phyloP scores from a whole-genome alignment of 73 alveolate species.

The Tetrahymena elliotti region DNA sequence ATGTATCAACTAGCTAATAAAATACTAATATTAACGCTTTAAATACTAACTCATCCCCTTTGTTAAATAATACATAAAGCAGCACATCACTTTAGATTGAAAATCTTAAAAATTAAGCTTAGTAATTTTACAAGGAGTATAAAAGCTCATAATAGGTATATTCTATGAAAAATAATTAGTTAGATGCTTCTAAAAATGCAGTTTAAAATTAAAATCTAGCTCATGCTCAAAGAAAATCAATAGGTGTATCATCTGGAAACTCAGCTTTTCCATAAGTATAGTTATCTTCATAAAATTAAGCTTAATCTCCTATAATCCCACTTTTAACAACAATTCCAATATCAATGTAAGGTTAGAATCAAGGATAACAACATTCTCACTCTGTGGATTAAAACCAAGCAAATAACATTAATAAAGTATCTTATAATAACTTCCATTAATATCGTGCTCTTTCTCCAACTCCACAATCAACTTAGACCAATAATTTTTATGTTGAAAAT shows the following conservation, averaged over 20 bases:
- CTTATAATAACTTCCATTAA: background rate
- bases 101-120: background rate
- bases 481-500: background rate
- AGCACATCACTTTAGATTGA: background rate
- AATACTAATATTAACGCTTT: background rate
- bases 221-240: background rate
- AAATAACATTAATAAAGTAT: background rate
- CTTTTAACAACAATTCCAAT: background rate
- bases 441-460: background rate
- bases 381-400: background rate
- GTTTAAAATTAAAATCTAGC: background rate
- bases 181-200: background rate
- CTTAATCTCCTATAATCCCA: background rate
- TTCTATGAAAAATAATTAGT: background rate
- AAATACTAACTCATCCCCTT: background rate
- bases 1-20: background rate
- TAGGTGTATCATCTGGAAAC: background rate
- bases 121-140: background rate
- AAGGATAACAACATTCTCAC: background rate
- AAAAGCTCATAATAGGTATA: background rate
- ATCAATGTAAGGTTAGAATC: background rate
- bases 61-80: background rate
- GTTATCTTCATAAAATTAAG: too few species aligned
- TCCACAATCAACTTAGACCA: background rate
- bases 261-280: too few species aligned